Conservation (phyloP, 768 basidiomycete genomes). For the Boletus tylopilopsis region DNA sequence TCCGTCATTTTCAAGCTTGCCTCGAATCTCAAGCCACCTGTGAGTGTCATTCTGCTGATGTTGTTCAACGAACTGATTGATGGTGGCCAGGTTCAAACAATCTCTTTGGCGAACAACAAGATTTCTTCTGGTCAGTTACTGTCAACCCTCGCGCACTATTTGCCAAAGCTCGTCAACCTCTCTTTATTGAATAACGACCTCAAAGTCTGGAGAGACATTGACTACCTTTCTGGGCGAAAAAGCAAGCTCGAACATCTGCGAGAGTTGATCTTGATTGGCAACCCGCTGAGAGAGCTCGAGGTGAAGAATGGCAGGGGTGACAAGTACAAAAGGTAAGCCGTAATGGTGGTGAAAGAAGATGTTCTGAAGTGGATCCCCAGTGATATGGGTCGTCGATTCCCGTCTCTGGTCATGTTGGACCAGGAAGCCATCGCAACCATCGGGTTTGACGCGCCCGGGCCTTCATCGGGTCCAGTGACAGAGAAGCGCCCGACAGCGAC, state of each 20-base stretch:
- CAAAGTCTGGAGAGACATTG: constrained; percentile 64
- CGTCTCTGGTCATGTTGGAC: constrained; percentile 80
- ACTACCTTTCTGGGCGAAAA: constrained; percentile 53
- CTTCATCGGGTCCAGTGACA: constrained; percentile 39
- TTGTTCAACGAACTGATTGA: neutral
- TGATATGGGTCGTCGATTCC: constrained; percentile 77
- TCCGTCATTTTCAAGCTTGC: constrained; percentile 90
- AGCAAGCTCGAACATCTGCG: constrained; percentile 60
- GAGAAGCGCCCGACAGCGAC: constrained; percentile 52
- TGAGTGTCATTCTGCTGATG: constrained; percentile 29
- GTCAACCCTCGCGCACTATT: constrained; percentile 59
- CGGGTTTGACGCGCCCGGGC: constrained; percentile 68
- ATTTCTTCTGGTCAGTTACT: constrained; percentile 58
- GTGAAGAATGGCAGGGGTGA: constrained; percentile 53
- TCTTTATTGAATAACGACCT: constrained; percentile 79
- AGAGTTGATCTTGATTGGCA: constrained; percentile 72
- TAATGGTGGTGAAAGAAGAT: neutral
- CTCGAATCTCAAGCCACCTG: constrained; percentile 70
- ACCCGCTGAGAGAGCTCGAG: constrained; percentile 67
- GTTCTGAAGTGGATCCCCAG: constrained; percentile 37
- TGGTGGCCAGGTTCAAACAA: constrained; percentile 57
- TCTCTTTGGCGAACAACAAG: constrained; percentile 83
- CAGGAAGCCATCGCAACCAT: constrained; percentile 73
- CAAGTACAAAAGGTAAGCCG: constrained; percentile 63
- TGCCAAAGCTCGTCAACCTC: constrained; percentile 77